Percentiles rank a stretch among this genome's conserved stretches.
These are phyloP conservation scores for Fusarium goolgardi DNA, from an alignment of 2,329 filamentous ascomycete genomes.

Conservation along the genomic window DNA sequence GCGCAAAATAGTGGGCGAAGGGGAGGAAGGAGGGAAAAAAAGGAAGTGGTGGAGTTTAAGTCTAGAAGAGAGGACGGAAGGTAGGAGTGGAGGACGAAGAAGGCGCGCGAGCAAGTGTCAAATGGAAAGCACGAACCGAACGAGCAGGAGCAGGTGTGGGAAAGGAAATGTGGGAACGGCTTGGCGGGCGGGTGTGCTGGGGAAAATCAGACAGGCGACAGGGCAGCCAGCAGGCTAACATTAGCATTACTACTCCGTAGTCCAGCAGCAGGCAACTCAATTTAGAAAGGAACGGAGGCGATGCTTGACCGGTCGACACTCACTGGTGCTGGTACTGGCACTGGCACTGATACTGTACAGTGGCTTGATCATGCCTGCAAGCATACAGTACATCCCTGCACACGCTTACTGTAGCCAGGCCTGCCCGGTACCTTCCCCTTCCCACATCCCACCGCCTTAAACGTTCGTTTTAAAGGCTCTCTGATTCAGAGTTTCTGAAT, in stretches of 20 bases:
- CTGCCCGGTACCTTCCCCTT: neutral
- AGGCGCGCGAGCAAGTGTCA: constrained; percentile 31
- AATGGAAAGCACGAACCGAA: constrained; percentile 25
- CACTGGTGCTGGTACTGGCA: neutral
- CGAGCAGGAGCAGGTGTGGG: constrained; percentile 18
- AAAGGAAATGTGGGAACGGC: constrained; percentile 28
- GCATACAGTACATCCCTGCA: constrained; percentile 10
- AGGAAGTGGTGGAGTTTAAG: constrained; percentile 50
- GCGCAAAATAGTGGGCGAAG: constrained; percentile 47
- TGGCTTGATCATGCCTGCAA: constrained; percentile 7
- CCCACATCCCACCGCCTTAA: constrained; percentile 27
- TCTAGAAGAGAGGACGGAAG: constrained; percentile 51
- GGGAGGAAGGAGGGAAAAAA: constrained; percentile 48
- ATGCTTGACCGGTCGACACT: constrained; percentile 14
- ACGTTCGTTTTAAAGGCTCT: constrained; percentile 9
- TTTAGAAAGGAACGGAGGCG: constrained; percentile 41
- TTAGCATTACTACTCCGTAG: neutral
- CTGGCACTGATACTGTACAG: constrained; percentile 15
- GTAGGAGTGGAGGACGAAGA: constrained; percentile 33
- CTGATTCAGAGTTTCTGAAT: constrained; percentile 25
- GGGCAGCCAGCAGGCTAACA: constrained; percentile 2
- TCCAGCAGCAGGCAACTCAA: constrained; percentile 1
- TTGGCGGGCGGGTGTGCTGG: constrained; percentile 45
- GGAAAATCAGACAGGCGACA: constrained; percentile 24
- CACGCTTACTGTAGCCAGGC: constrained; percentile 4